These are phyloP conservation scores for Magnolia kwangsiensis DNA, from an alignment of 164 flowering plant genomes.

Conservation along the genomic window DNA sequence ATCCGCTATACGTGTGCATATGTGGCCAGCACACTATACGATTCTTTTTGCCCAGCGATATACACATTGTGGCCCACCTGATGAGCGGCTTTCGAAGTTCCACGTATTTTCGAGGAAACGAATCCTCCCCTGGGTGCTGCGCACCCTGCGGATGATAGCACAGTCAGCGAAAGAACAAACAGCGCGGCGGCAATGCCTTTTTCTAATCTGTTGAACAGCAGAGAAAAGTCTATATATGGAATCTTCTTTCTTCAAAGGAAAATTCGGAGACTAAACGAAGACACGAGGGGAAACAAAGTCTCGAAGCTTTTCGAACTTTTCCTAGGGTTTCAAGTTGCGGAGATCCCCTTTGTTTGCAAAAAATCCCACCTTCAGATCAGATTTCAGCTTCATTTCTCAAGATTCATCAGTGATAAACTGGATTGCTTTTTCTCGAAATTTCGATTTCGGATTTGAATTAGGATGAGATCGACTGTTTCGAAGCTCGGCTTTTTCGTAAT, in stretches of 20 bases:
- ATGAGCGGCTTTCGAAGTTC: no score
- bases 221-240: background rate
- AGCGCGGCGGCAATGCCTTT: background rate
- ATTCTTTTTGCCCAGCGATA: no score
- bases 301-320: background rate
- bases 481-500: slow-evolving; percentile 10
- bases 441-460: background rate
- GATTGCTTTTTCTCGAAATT: background rate
- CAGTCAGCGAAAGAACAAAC: background rate
- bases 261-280: background rate
- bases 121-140: background rate
- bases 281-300: background rate
- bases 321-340: background rate
- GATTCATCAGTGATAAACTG: background rate
- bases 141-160: background rate
- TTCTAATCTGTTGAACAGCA: background rate
- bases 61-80: no score
- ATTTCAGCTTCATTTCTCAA: background rate
- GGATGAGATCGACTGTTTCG: slow-evolving; percentile 17
- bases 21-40: no score
- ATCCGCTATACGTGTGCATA: no score
- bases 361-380: background rate
- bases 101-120: no score
- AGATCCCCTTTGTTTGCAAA: background rate
- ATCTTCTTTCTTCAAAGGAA: background rate